Conservation (phyloP, 768 basidiomycete genomes). For the Holtermanniella nyarrowii region DNA sequence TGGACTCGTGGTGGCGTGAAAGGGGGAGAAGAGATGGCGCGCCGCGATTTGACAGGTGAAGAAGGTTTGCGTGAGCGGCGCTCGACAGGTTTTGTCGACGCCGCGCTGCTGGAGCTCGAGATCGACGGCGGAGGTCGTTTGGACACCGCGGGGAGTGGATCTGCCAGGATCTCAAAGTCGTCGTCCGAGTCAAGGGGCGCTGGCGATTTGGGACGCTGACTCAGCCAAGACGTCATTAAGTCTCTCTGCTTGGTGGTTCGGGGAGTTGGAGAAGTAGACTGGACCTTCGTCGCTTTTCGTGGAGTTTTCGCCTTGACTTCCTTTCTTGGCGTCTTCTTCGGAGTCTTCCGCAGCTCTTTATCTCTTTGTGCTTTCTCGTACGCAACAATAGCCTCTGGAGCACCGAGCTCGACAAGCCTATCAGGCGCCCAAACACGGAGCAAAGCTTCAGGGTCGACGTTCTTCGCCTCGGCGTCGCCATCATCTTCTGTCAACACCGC, state of each 20-base stretch:
- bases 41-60: too few relatives aligned
- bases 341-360: conserved; percentile 50
- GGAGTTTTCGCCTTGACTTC: conserved; percentile 21
- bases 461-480: conserved; percentile 46
- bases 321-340: conserved; percentile 46
- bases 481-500: conserved; percentile 43
- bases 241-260: background rate
- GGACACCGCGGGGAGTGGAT: too few relatives aligned
- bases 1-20: too few relatives aligned
- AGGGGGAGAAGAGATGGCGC: too few relatives aligned
- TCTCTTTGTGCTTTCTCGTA: conserved; percentile 55
- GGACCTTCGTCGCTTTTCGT: conserved; percentile 4
- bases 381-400: conserved; percentile 54
- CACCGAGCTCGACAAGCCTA: conserved; percentile 59
- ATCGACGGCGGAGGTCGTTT: too few relatives aligned
- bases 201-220: background rate
- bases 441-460: conserved; percentile 46
- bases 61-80: too few relatives aligned
- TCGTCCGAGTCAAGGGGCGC: background rate
- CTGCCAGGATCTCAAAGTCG: too few relatives aligned
- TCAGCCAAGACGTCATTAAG: background rate
- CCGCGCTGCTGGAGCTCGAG: too few relatives aligned
- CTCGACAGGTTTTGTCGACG: too few relatives aligned
- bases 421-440: conserved; percentile 72
- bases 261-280: too few relatives aligned